Base-by-base conservation (phyloP, 2,329 filamentous ascomycete species). In the Knufia fluminis region DNA sequence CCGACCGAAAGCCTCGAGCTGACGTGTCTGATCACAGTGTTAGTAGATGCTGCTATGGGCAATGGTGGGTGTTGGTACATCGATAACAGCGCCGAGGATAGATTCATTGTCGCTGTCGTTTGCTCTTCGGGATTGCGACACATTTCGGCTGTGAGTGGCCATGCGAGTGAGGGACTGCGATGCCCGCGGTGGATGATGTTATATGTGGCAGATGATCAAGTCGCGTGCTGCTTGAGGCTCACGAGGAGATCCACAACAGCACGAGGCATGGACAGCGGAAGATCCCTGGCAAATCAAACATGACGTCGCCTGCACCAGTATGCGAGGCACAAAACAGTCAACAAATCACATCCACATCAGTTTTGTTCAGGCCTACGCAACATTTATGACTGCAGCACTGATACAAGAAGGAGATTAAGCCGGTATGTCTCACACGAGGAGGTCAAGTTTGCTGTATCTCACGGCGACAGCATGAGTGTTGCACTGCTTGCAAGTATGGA, bases 1-100 rank as follows among this genome's bases (percentile, higher is more conserved):
- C 64, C 91, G 83, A 58, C 89, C 82, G 68, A 98, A 96, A 49
- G 87, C 86, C 71, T 96, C 90, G 60, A 97, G 73, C 57, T 92
- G 86, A 61, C 88, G 85, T 49, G 87, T 82, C 89, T 95, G 59
- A 46, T 24, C 16, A 42, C 28, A 40, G 46, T 26, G 54, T 60
- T 52, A 59, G 50, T 54, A 44, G 19, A 9, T 31, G 17, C 19
- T 42, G 17, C 38, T 7, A 10, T n/a, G 16, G 14, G 38, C 31
- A 38, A 49, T 42, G 26, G 26, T 38, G 45, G 3, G 14, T 14
- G 12, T 3, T 22, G 39, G 46, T 68, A 74, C 71, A 58, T 71
- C 72, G 48, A 74, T 61, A 49, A 71, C 70, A 51, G 70, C 71
- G 46, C 71, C 70, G 58, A 74, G 62, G 51, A 73, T 63, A 39